Conservation (phyloP, 768 basidiomycete species). For the Pleurotus citrinopileatus region DNA sequence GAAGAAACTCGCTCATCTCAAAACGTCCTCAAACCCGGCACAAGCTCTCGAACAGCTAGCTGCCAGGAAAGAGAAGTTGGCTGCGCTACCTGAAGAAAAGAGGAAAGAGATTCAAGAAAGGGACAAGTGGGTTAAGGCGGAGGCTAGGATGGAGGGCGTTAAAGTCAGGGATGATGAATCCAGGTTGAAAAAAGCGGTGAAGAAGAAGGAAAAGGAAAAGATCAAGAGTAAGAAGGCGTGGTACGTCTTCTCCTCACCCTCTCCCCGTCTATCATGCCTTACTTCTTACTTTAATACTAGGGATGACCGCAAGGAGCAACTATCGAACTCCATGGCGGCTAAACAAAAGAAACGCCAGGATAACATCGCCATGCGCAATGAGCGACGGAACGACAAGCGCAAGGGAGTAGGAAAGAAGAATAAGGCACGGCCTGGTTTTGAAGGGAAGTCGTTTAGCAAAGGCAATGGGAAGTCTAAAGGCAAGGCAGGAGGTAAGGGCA, state of each 20-base stretch:
- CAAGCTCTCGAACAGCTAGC: slow-evolving; percentile 83
- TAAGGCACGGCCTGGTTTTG: slow-evolving; percentile 81
- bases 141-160: slow-evolving; percentile 81
- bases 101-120: slow-evolving; percentile 76
- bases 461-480: slow-evolving; percentile 33
- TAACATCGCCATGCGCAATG: slow-evolving; percentile 85
- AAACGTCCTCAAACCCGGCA: slow-evolving; percentile 75
- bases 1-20: slow-evolving; percentile 52
- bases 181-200: slow-evolving; percentile 88
- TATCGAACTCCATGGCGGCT: slow-evolving; percentile 72
- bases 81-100: slow-evolving; percentile 77
- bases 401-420: slow-evolving; percentile 47
- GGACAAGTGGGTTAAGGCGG: slow-evolving; percentile 89
- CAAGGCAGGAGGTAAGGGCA: slow-evolving; percentile 17
- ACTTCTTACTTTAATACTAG: slow-evolving; percentile 34
- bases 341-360: slow-evolving; percentile 89
- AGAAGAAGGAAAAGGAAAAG: slow-evolving; percentile 91
- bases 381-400: slow-evolving; percentile 70
- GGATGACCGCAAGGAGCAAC: slow-evolving; percentile 83
- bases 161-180: slow-evolving; percentile 88
- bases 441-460: slow-evolving; percentile 78
- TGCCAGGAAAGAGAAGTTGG: slow-evolving; percentile 74
- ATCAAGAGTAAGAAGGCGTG: slow-evolving; percentile 80
- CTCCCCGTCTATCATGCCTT: slow-evolving; percentile 6
- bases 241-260: slow-evolving; percentile 44